Base-by-base conservation (phyloP, 225 moss, liverwort and hornwort species). In the Sphagnum contortum region DNA sequence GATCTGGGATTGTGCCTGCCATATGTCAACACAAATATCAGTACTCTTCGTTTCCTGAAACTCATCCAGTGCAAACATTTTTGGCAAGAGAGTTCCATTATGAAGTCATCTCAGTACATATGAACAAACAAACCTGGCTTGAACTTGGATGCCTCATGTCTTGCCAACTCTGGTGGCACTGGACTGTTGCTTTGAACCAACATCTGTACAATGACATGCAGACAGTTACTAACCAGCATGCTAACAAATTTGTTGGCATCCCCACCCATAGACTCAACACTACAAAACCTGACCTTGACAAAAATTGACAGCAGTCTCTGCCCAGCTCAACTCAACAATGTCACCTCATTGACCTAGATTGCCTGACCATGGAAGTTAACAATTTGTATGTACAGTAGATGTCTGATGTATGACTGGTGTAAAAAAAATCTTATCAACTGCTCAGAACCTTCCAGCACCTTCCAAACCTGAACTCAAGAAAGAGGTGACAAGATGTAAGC, bases 121-220 rank as follows among this genome's bases (percentile, higher is more conserved):
- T 52, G 52, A 9, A 52, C 52, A 52, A 52, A 52, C 75, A 66
- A 64, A 91, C 91, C 92, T 83, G 98, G 98, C 71, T 93, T 98
- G 71, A 93, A 98, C 74, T 98, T 98, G 4, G 93, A 91, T 57
- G 98, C 98, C 68, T 98, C 98, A 61, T 98, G 98, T 61, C 98
- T 82, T 52, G 87, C 80, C 48, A 98, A 80, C 76, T 98, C 98
- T 55, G 91, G 91, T 51, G 93, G 98, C 63, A 98, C 87, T 48
- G 93, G 91, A 75, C 89, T 98, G 73, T 98, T 98, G 74, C 89
- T 98, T 78, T 93, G 93, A 48, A 89, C 87, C 68, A 98, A 83
- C 98, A 98, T 98, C 98, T 94, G 79, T 70, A 83, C 47, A 63
- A 60, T 61, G 2, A 13, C 47, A 50, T 29, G 29, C 29, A 29